phyloP scores from a whole-genome alignment of 768 basidiomycete species.

The Tephrocybe sp. region DNA sequence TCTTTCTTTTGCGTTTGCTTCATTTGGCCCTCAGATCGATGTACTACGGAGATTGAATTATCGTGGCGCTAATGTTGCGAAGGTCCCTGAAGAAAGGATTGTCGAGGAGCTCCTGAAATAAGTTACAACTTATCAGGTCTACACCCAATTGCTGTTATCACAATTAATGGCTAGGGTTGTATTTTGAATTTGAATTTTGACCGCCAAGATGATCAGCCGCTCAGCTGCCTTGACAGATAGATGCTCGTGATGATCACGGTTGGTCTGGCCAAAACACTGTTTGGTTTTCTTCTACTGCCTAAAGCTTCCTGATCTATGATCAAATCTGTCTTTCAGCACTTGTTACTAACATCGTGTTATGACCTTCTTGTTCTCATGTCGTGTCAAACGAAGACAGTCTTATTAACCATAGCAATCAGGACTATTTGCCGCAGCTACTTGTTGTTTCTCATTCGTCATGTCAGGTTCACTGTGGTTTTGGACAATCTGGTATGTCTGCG shows the following conservation, averaged over 20 bases:
- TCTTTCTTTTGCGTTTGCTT: constrained; percentile 5
- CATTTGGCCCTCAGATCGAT: constrained; percentile 60
- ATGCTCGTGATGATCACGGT: too few species aligned
- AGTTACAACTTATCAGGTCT: constrained; percentile 9
- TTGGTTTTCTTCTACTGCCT: too few species aligned
- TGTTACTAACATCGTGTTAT: too few species aligned
- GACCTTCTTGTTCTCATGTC: too few species aligned
- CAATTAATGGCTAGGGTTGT: constrained; percentile 4
- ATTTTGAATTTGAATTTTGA: background rate
- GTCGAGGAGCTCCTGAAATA: constrained; percentile 83
- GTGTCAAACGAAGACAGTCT: too few species aligned
- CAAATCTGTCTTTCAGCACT: too few species aligned
- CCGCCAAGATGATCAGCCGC: background rate
- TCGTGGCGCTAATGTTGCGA: constrained; percentile 75
- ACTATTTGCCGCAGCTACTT: too few species aligned
- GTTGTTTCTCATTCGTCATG: too few species aligned
- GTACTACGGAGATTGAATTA: constrained; percentile 88
- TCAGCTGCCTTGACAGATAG: background rate
- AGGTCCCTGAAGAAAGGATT: constrained; percentile 80
- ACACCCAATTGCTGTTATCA: background rate
- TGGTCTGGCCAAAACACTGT: too few species aligned
- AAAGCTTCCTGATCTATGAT: too few species aligned
- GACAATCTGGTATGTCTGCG: background rate
- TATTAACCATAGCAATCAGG: too few species aligned
- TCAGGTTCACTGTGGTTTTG: background rate